A percentile compares a stretch with the other conserved stretches of the same genome.
phyloP scores from a whole-genome alignment of 75 land plant genomes.

The Pinus taeda region DNA sequence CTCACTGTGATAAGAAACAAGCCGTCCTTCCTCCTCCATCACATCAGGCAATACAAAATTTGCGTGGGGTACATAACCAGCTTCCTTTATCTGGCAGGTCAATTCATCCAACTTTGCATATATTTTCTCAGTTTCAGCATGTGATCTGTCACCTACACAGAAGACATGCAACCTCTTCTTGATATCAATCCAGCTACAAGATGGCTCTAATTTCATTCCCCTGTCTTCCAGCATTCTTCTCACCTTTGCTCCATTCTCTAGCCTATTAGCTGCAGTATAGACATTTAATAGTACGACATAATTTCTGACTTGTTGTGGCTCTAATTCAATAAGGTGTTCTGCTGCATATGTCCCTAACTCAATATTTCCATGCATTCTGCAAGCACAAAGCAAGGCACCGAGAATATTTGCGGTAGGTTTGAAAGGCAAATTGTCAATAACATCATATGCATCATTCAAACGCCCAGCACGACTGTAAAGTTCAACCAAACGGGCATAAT shows the following conservation, averaged over 20 bases:
- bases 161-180: constrained; percentile 38
- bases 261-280: constrained; percentile 30
- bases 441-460: constrained; percentile 47
- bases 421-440: constrained; percentile 54
- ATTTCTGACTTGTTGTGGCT: constrained; percentile 46
- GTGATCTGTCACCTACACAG: constrained; percentile 39
- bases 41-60: constrained; percentile 36
- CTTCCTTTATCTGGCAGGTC: constrained; percentile 24
- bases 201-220: constrained; percentile 37
- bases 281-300: constrained; percentile 54
- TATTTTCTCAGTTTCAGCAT: constrained; percentile 31
- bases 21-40: constrained; percentile 7
- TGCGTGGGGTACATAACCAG: constrained; percentile 32
- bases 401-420: constrained; percentile 44
- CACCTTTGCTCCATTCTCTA: constrained; percentile 44
- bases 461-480: constrained; percentile 56
- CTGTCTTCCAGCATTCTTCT: constrained; percentile 22
- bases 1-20: constrained; percentile 28
- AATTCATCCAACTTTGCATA: constrained; percentile 28
- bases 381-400: constrained; percentile 67
- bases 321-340: constrained; percentile 51
- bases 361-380: constrained; percentile 49
- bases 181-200: constrained; percentile 60
- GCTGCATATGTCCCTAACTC: constrained; percentile 64
- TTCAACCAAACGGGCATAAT: constrained; percentile 69